Base-by-base conservation (phyloP, 2,329 filamentous ascomycete species). In the Allantophomopsis cytisporea region DNA sequence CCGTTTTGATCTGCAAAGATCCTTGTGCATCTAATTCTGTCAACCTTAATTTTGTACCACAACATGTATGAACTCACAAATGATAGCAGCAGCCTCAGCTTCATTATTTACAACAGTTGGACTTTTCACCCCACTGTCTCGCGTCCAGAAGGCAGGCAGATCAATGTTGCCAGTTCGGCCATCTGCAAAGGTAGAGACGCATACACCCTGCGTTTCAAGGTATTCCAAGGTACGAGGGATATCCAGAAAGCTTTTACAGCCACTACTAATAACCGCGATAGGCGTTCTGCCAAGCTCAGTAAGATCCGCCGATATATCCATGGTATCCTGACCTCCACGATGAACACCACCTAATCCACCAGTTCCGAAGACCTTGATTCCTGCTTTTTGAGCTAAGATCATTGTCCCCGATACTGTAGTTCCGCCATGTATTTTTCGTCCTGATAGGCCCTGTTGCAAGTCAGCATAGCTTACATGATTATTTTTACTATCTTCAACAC, bases 221-320 rank as follows among this genome's bases (percentile, higher is more conserved):
- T 69, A 70, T 63, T 98, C 91, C 5, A 98, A 68, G 0, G 91
- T 98, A 39, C 85, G 72, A 2, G 83, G 78, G 43, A 95, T 87
- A 55, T 98, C 91, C 31, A 98, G 68, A 59, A 98, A 96, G 45
- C 89, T 91, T 63, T 98, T 98, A 63, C 86, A 93, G 12, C 91
- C 91, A 47, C 83, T 86, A 58, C 81, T 83, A 39, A 98, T 68
- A 2, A 98, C 88, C 18, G 88, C 81, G 39, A 98, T 80, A 10
- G 84, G 76, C 7, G 88, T 95, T 42, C 87, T 73, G 13, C 91
- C 88, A 38, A 98, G 73, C 66, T 96, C 91, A 4, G 85, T 95
- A 44, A 98, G 69, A 60, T 98, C 91, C 32, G 91, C 89, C 44
- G 89, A 96, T 45, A 98, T 76, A 56, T 98, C 91, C 78, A 96